Percentiles rank a stretch among this genome's conserved stretches.
phyloP scores from a whole-genome alignment of 1,139 yeast species.

The Pneumocystis murina region DNA sequence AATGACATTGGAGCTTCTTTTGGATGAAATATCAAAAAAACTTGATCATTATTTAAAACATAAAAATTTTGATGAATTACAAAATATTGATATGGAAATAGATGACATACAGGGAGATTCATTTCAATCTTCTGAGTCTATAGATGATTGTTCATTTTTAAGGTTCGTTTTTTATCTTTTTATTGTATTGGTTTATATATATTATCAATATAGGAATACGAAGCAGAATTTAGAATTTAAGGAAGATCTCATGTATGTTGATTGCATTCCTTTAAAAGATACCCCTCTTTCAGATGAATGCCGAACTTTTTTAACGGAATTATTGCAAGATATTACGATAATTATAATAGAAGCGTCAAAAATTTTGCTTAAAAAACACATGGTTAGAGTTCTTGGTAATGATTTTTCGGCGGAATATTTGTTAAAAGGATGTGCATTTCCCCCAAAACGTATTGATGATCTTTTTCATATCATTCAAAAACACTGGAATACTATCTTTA shows the following conservation, averaged over 20 bases:
- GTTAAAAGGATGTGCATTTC: neutral
- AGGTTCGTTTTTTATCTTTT: neutral
- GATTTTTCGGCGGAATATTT: neutral
- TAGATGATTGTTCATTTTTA: neutral
- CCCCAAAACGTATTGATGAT: neutral
- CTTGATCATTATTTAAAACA: neutral
- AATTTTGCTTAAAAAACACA: neutral
- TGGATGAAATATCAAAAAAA: neutral
- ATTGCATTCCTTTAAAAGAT: neutral
- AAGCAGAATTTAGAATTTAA: neutral
- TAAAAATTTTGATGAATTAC: neutral
- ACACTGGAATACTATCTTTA: neutral
- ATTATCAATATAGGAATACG: neutral
- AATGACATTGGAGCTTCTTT: neutral
- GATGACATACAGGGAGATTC: neutral
- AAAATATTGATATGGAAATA: neutral
- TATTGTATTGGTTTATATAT: neutral
- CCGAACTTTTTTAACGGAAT: neutral
- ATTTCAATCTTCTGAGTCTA: neutral
- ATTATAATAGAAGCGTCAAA: neutral
- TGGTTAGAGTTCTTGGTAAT: neutral
- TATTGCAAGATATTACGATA: neutral
- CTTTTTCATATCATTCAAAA: neutral
- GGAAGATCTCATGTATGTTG: neutral
- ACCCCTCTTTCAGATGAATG: neutral